These are phyloP conservation scores for Celoporthe dispersa DNA, from an alignment of 2,329 filamentous ascomycete genomes.

Conservation along the genomic window DNA sequence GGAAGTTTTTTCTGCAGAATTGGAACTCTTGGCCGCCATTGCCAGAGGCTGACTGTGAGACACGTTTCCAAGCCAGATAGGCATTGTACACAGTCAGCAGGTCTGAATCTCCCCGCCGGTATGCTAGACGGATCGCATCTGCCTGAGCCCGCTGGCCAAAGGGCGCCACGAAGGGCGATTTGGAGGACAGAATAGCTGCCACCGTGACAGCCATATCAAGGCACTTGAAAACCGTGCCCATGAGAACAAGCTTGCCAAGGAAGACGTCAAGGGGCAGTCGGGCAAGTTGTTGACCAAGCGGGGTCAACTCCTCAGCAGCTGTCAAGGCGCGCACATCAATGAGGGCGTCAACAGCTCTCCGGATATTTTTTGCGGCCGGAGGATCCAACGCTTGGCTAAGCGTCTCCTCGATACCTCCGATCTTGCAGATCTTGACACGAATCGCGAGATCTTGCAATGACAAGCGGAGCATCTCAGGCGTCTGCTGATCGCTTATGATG, in stretches of 20 bases:
- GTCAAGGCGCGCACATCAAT: slow-evolving; percentile 93
- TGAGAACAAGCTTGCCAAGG: slow-evolving; percentile 87
- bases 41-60: slow-evolving; percentile 68
- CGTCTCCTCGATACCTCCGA: slow-evolving; percentile 91
- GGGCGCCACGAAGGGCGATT: slow-evolving; percentile 88
- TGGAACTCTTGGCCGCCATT: slow-evolving; percentile 73
- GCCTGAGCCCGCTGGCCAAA: slow-evolving; percentile 84
- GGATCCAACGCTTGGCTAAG: slow-evolving; percentile 87
- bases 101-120: slow-evolving; percentile 87
- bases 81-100: slow-evolving; percentile 93
- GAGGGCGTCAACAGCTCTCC: slow-evolving; percentile 87
- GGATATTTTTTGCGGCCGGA: slow-evolving; percentile 89
- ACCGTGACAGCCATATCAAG: slow-evolving; percentile 90
- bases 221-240: slow-evolving; percentile 86
- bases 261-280: slow-evolving; percentile 92
- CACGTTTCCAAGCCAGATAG: slow-evolving; percentile 84
- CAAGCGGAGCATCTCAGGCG: slow-evolving; percentile 91
- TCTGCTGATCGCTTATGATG: slow-evolving; percentile 88
- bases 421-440: slow-evolving; percentile 94
- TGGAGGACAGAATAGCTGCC: slow-evolving; percentile 90
- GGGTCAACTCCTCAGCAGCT: slow-evolving; percentile 78
- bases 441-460: slow-evolving; percentile 95
- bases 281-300: slow-evolving; percentile 83
- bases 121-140: slow-evolving; percentile 76
- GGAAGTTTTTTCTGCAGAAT: slow-evolving; percentile 93